Evolutionary conservation across 2,329 filamentous ascomycete species (phyloP), one percentile per base, ranked within the genome.

Genomic region (Colletotrichum somersetense): DNA sequence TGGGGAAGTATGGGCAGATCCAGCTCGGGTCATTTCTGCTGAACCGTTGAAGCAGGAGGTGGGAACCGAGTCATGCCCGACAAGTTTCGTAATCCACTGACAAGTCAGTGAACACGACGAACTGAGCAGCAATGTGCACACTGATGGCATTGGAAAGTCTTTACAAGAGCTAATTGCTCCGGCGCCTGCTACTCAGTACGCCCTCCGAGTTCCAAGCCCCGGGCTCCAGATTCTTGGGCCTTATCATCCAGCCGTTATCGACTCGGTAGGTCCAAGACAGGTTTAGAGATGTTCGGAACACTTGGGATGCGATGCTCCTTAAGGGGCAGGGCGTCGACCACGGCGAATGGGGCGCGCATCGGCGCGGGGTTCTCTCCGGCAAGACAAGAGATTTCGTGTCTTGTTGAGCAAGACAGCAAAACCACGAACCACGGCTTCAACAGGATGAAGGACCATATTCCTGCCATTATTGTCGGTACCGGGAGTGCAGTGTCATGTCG

Each of bases 21-120:
- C 65, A 73, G 64, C 65, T 69, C 59, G 67, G 71, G 66, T 74
- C 73, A 72, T 72, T 73, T 74, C 71, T 67, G 57, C 53, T 73
- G 23, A 44, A 53, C 71, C 59, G 63, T 62, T 55, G 35, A 50
- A 64, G 33, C 55, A 52, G n/a, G 40, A 23, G 7, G 48, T 12
- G 52, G 61, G 48, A 42, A 42, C 64, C 66, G 72, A 73, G 53
- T 73, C 68, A 68, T 61, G 59, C 44, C 12, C 42, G 42, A 16
- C 38, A 35, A 50, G 48, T 67, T 66, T 73, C 52, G 56, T 58
- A 62, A 50, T 61, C 65, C 52, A 70, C 50, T 46, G 52, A 44
- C 20, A 16, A 56, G 40, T n/a, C 44, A 57, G 61, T 56, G 62
- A 44, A 44, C 33, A 42, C 62, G 52, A 73, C 42, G 46, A 59